A percentile compares a stretch with the other conserved stretches of the same genome.
Evolutionary conservation across 352 stramenopile species (phyloP).

Genomic region (Globisporangium ultimum): DNA sequence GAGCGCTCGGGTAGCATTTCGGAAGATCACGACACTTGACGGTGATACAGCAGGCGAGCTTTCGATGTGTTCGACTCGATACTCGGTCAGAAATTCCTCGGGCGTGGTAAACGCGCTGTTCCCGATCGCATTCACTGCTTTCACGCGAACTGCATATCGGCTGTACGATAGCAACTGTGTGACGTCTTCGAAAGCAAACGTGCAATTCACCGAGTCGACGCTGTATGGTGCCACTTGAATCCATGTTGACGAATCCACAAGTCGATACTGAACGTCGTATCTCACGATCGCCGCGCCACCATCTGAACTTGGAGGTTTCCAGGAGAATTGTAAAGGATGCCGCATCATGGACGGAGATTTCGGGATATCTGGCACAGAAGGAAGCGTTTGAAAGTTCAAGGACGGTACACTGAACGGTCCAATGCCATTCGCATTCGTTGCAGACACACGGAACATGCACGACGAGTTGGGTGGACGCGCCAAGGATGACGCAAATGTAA

Average conservation of each 20-base stretch:
- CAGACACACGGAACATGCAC: conserved; percentile 53
- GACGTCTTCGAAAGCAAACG: conserved; percentile 8
- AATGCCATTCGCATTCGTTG: conserved; percentile 43
- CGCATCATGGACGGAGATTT: not conserved
- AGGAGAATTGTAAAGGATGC: conserved; percentile 21
- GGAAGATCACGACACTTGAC: conserved; percentile 2
- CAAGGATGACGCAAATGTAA: conserved; percentile 30
- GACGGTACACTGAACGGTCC: conserved; percentile 51
- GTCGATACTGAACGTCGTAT: conserved; percentile 52
- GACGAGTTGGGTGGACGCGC: conserved; percentile 31
- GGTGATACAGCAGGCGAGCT: not conserved
- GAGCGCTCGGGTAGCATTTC: conserved; percentile 23
- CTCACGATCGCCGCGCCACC: conserved; percentile 20
- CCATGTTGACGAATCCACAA: conserved; percentile 41
- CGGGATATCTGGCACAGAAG: conserved; percentile 22
- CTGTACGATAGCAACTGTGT: conserved; percentile 26
- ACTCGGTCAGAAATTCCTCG: conserved; percentile 40
- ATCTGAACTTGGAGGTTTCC: conserved; percentile 24
- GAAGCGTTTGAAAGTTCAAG: conserved; percentile 22
- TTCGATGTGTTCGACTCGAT: not conserved
- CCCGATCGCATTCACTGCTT: conserved; percentile 27
- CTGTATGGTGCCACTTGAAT: conserved; percentile 10
- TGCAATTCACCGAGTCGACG: conserved; percentile 3
- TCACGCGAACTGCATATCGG: conserved; percentile 35
- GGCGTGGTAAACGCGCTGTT: conserved; percentile 24